Percentiles rank a stretch among this genome's conserved stretches.
These are phyloP conservation scores for Calonectria fujianensis DNA, from an alignment of 2,329 filamentous ascomycete genomes.

Conservation along the genomic window DNA sequence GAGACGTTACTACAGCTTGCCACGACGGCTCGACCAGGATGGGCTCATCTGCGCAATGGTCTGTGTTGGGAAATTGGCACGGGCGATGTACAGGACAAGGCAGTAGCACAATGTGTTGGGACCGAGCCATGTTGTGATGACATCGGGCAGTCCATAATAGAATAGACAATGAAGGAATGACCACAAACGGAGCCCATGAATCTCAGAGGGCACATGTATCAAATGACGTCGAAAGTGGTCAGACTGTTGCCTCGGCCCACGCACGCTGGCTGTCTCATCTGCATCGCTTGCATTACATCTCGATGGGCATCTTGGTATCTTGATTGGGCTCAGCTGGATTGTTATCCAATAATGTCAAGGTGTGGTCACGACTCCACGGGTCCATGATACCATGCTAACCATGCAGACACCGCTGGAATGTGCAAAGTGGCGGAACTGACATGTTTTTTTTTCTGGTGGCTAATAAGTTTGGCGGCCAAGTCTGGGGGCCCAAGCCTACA, in stretches of 20 bases:
- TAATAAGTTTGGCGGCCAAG: constrained; percentile 15
- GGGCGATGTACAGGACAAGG: constrained; percentile 27
- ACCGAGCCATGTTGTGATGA: constrained; percentile 33
- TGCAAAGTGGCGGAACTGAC: constrained; percentile 20
- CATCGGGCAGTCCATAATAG: constrained; percentile 25
- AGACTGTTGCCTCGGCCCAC: background rate
- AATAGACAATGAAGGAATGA: constrained; percentile 33
- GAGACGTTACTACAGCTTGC: constrained; percentile 10
- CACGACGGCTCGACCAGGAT: constrained; percentile 25
- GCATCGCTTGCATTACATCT: constrained; percentile 20
- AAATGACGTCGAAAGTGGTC: constrained; percentile 7
- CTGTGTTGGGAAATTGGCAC: constrained; percentile 16
- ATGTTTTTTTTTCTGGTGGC: constrained; percentile 22
- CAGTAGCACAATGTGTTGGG: constrained; percentile 13
- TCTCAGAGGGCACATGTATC: background rate
- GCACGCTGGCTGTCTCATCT: constrained; percentile 10
- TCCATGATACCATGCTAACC: constrained; percentile 2
- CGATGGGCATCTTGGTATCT: background rate
- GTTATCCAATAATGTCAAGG: background rate
- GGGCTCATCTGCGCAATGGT: constrained; percentile 17
- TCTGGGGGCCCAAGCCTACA: constrained; percentile 12
- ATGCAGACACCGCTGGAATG: constrained; percentile 11
- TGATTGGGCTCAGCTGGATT: constrained; percentile 4
- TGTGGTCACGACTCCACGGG: background rate
- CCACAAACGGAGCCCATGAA: background rate